phyloP scores from a whole-genome alignment of 1,284 basidiomycete species.

The Rhodotorula sp. region DNA sequence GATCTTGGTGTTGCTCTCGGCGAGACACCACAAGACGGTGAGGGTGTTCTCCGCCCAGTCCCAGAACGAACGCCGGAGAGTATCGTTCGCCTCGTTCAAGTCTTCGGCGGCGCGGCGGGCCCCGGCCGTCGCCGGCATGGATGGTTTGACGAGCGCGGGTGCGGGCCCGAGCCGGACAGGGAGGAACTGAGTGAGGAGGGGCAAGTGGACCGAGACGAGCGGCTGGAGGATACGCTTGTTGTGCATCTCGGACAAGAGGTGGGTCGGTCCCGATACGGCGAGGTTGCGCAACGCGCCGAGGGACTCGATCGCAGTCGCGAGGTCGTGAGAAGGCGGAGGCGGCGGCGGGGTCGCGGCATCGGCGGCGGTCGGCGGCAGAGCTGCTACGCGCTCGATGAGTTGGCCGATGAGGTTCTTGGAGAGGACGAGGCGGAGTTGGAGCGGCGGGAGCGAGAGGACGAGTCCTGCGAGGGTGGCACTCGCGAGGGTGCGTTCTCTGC shows the following conservation, averaged over 20 bases:
- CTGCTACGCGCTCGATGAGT: slow-evolving; percentile 76
- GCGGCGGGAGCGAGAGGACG: slow-evolving; percentile 30
- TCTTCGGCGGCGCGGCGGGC: slow-evolving; percentile 59
- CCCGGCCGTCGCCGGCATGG: slow-evolving; percentile 46
- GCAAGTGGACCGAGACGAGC: slow-evolving; percentile 48
- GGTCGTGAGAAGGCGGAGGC: slow-evolving; percentile 33
- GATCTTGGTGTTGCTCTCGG: slow-evolving; percentile 59
- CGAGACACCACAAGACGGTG: slow-evolving; percentile 85
- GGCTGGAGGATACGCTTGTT: slow-evolving; percentile 86
- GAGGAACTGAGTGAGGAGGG: slow-evolving; percentile 37
- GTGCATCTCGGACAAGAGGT: slow-evolving; percentile 68
- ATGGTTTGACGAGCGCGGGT: slow-evolving; percentile 14
- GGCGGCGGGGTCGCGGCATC: slow-evolving; percentile 58
- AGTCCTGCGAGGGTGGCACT: slow-evolving; percentile 28
- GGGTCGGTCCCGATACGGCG: slow-evolving; percentile 58
- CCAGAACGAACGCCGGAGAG: slow-evolving; percentile 68
- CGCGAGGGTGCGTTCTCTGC: slow-evolving; percentile 31
- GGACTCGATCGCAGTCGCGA: slow-evolving; percentile 84
- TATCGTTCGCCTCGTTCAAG: slow-evolving; percentile 55
- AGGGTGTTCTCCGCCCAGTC: slow-evolving; percentile 86
- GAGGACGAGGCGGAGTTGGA: slow-evolving; percentile 76
- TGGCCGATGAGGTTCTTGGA: slow-evolving; percentile 84
- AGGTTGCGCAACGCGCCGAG: slow-evolving; percentile 81
- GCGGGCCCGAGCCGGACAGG: slow-evolving; percentile 23
- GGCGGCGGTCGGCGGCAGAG: slow-evolving; percentile 79